A percentile compares a stretch with the other conserved stretches of the same genome.
phyloP scores from a whole-genome alignment of 2,329 filamentous ascomycete species.

The Fusarium pseudoanthophilum region DNA sequence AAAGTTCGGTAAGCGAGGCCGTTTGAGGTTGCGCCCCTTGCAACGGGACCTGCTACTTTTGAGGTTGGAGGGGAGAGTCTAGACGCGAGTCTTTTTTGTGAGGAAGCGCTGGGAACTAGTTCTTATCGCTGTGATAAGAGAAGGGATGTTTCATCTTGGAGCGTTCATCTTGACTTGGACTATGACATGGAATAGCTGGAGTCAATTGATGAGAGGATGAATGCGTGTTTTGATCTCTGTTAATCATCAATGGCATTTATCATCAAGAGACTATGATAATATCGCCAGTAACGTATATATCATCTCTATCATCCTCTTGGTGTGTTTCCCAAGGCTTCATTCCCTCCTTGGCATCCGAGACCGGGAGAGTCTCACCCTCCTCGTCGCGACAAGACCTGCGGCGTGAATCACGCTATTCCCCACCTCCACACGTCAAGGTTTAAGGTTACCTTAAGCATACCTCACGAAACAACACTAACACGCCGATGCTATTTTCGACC shows the following conservation, averaged over 20 bases:
- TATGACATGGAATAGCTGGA: not conserved
- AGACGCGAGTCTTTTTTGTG: not conserved
- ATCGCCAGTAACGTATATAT: rapidly evolving
- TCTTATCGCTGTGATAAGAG: not conserved
- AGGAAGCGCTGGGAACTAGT: not conserved
- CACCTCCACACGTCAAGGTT: constrained; percentile 9
- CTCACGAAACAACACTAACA: not conserved
- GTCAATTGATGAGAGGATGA: not conserved
- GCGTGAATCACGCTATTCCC: not conserved
- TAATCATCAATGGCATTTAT: not conserved
- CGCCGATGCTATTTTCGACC: not conserved
- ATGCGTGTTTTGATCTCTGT: too few species aligned
- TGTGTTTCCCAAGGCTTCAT: not conserved
- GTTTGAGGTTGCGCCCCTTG: constrained; percentile 9
- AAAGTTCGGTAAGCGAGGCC: not conserved
- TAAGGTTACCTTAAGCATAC: constrained; percentile 21
- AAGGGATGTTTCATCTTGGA: not conserved
- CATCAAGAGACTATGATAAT: not conserved
- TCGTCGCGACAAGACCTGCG: constrained; percentile 5
- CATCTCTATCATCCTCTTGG: not conserved
- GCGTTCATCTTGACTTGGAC: not conserved
- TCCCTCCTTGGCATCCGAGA: not conserved
- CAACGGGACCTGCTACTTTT: not conserved
- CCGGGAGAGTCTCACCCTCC: constrained; percentile 3
- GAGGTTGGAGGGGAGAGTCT: not conserved